Percentiles rank a stretch among this genome's conserved stretches.
Evolutionary conservation across 1,139 yeast genomes (phyloP).

Genomic region (Diutina rugosa): DNA sequence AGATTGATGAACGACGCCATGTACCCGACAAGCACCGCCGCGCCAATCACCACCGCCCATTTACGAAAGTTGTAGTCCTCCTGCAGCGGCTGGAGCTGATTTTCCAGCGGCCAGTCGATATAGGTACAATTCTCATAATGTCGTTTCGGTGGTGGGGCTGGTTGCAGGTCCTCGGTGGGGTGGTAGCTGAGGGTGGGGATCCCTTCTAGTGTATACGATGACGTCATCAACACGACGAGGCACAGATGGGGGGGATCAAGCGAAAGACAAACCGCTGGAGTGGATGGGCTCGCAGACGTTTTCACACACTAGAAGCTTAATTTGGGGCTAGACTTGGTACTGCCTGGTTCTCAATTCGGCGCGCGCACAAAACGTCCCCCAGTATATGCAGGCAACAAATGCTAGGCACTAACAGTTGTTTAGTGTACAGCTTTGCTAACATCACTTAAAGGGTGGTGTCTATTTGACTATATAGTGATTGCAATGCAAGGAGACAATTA

Average conservation of each 20-base stretch:
- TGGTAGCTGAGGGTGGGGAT: neutral
- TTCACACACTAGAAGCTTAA: neutral
- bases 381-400: neutral
- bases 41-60: constrained; percentile 48
- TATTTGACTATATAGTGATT: too few species aligned
- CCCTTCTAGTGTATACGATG: neutral
- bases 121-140: neutral
- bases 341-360: neutral
- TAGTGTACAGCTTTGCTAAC: too few species aligned
- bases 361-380: neutral
- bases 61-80: constrained; percentile 9
- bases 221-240: neutral
- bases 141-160: neutral
- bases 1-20: constrained; percentile 50
- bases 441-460: too few species aligned
- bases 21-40: constrained; percentile 47
- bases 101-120: neutral
- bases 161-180: neutral
- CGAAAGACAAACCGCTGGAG: neutral
- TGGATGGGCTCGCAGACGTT: neutral
- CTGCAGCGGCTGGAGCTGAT: neutral
- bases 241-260: neutral
- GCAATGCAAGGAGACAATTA: too few species aligned
- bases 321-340: neutral
- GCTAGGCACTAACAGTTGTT: too few species aligned